phyloP scores from a whole-genome alignment of 306 rosid genomes.

The Corylus heterophylla region DNA sequence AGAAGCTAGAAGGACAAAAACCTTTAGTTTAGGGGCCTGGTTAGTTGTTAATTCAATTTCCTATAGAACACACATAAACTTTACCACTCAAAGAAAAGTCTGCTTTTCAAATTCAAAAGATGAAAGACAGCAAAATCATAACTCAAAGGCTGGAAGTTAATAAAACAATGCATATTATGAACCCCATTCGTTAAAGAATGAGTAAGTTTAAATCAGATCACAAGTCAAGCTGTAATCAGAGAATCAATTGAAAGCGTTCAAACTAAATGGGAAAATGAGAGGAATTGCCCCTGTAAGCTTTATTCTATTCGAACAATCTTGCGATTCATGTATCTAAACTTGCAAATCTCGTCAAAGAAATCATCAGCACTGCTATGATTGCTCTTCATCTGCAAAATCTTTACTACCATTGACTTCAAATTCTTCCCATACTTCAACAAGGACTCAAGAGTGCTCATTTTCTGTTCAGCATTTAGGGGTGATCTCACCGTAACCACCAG shows the following conservation, averaged over 20 bases:
- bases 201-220: constrained; percentile 24
- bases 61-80: too few species aligned
- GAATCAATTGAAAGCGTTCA: constrained; percentile 23
- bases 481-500: constrained; percentile 78
- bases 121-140: constrained; percentile 20
- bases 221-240: constrained; percentile 36
- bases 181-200: constrained; percentile 13
- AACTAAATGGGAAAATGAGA: constrained; percentile 13
- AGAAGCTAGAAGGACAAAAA: too few species aligned
- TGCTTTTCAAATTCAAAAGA: neutral
- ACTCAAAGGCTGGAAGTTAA: neutral
- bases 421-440: constrained; percentile 70
- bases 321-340: constrained; percentile 62
- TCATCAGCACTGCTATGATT: constrained; percentile 84
- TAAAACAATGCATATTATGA: neutral
- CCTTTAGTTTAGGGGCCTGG: too few species aligned
- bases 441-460: constrained; percentile 87
- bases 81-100: too few species aligned
- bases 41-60: too few species aligned
- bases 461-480: constrained; percentile 92
- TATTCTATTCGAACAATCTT: constrained; percentile 73
- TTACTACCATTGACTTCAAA: constrained; percentile 68
- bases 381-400: constrained; percentile 94
- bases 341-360: constrained; percentile 88
- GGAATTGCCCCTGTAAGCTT: constrained; percentile 10